phyloP scores from a whole-genome alignment of 352 stramenopile genomes.

The Globisporangium okanoganense region DNA sequence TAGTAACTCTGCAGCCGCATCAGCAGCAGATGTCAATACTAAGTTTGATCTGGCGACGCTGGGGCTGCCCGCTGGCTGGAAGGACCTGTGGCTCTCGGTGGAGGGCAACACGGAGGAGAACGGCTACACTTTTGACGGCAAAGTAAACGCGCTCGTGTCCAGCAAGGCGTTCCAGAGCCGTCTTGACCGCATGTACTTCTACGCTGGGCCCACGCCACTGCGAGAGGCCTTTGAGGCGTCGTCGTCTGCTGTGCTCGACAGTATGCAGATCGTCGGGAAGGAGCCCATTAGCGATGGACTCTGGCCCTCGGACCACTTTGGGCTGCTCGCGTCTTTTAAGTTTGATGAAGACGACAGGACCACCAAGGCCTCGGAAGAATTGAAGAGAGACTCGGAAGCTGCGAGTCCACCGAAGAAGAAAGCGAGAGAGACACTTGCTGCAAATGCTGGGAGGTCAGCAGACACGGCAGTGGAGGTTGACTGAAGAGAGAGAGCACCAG shows the following conservation, averaged over 20 bases:
- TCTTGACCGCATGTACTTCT: slow-evolving; percentile 76
- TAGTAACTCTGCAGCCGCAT: slow-evolving; percentile 9
- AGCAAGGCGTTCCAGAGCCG: slow-evolving; percentile 64
- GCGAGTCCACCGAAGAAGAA: slow-evolving; percentile 6
- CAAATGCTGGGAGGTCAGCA: neutral
- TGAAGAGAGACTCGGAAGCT: neutral
- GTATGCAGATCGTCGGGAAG: slow-evolving; percentile 60
- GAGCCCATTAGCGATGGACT: slow-evolving; percentile 60
- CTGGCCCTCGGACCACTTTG: slow-evolving; percentile 78
- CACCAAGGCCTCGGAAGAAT: neutral
- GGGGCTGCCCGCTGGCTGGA: slow-evolving; percentile 55
- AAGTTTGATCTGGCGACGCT: slow-evolving; percentile 33
- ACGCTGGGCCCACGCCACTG: slow-evolving; percentile 13
- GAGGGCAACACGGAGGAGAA: slow-evolving; percentile 71
- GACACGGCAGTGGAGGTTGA: slow-evolving; percentile 16
- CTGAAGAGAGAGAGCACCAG: neutral
- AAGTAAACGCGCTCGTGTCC: slow-evolving; percentile 50
- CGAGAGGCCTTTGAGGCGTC: slow-evolving; percentile 12
- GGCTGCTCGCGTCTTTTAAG: slow-evolving; percentile 45
- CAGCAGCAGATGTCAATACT: neutral
- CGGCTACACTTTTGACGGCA: slow-evolving; percentile 69
- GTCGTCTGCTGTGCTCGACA: slow-evolving; percentile 23
- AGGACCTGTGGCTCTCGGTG: slow-evolving; percentile 65
- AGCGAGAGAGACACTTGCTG: neutral
- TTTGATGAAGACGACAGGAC: slow-evolving; percentile 20